Evolutionary conservation across 441 rosid species (phyloP), one percentile per base, ranked within the genome.

Genomic region (Adansonia gregorii): DNA sequence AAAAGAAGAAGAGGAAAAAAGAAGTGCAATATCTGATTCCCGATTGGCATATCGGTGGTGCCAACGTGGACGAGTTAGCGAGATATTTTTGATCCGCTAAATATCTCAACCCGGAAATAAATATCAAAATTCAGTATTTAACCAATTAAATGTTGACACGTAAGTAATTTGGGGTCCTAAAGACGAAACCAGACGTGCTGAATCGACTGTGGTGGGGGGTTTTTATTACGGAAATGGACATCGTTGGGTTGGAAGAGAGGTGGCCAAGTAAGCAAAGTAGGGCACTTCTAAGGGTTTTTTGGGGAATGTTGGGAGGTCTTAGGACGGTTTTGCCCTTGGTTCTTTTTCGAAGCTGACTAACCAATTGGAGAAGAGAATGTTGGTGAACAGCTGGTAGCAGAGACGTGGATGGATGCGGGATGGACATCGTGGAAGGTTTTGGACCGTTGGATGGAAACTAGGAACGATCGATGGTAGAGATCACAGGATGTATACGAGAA

Each of bases 51-150:
- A 31, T 72, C 56, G 41, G 7, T 4, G 4, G 4, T 78, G 93
- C 93, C 90, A 68, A 86, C 97, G 96, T 94, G 99, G 98, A 90
- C 89, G 85, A 82, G 74, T 88, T 66, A 80, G 77, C 82, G 63
- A 88, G 93, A 93, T 93, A 93, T 92, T 93, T 93, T 87, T 74
- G 85, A 91, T 93, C 87, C 83, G 80, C 80, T 46, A 83, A 89
- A 89, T 0, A 1, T 3, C 9, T 52, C 4, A 5, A 15, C 0
- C 22, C 6, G 12, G 8, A 8, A 5, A 0, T 6, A 63, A 63
- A 2, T 0, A 52, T 66, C 65, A 31, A 45, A 59, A 67, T 43
- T 35, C 55, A 20, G 12, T 35, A 4, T 4, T 69, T 56, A 0
- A 2, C 83, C 78, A 80, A 76, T 76, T 0, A 0, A 0, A 0